Evolutionary conservation across 2,329 filamentous ascomycete genomes (phyloP), one percentile per base, ranked within the genome.

Genomic region (Basipetospora sp.): DNA sequence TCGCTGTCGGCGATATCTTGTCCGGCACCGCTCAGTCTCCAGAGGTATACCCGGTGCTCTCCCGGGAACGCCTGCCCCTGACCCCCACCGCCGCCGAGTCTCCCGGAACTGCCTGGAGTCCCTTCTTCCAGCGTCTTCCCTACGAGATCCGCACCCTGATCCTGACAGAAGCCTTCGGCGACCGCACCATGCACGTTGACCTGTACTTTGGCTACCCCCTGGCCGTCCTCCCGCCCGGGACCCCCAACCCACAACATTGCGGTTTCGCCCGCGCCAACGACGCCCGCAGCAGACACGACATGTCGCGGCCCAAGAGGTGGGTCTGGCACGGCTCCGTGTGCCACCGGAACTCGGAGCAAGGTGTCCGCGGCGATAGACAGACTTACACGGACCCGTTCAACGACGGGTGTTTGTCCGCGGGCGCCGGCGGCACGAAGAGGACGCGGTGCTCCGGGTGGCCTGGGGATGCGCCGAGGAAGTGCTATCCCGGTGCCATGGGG

Each of bases 311-410:
- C 15, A 38, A 25, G 27, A 31, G 31, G 38, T 49, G 50, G 50
- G 41, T 42, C 16, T 52, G 50, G 50, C 47, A 46, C 13, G 41
- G 48, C 22, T 50, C 46, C 26, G 47, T 51, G 15, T 52, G 50
- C 19, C 50, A 51, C 32, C 45, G 48, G n/a, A 39, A 34, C 4
- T 39, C 43, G 8, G 35, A 35, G 19, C 3, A 10, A 3, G 5
- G 6, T 8, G 8, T 29, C 9, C 14, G 22, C 10, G 8, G 32
- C n/a, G 20, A 20, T 34, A 13, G 18, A 5, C 11, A n/a, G 32
- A 6, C 11, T 6, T 25, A 25, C 22, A 34, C 4, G 32, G 14
- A 22, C 25, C 11, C 4, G 9, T 25, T 3, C 13, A 25, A 13
- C 17, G 19, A 34, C 15, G n/a, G 8, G n/a, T 22, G 20, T 34